Base-by-base conservation (phyloP, 2,329 filamentous ascomycete genomes). In the Epichloe typhina region DNA sequence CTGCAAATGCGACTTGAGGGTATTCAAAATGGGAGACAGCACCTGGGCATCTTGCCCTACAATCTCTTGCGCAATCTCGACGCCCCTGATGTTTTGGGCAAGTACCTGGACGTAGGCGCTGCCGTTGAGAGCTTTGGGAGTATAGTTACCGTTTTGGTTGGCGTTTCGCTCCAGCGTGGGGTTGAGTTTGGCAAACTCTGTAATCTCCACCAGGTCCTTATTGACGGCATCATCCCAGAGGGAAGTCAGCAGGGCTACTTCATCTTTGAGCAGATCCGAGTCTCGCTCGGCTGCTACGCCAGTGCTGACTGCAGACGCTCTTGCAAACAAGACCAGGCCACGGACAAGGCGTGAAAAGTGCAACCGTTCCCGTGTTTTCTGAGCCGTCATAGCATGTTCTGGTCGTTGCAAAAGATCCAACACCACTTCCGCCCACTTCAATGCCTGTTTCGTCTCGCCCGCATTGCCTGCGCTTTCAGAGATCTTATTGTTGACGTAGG, bases 361-460 rank as follows among this genome's bases (percentile, higher is more conserved):
- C 39, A 61, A 48, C 38, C 55, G 55, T 39, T 61, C 50, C 19
- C 53, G 53, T 0, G 52, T 50, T 36, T 54, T 51, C 45, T 48
- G 47, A 53, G 50, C 53, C 8, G 53, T 41, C 2, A 52, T 55
- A 35, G 57, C 51, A 60, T 77, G 75, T 21, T 60, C 62, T 13
- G 68, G 61, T 26, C 70, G 64, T 56, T 76, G 65, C 42, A 79
- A 61, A 79, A 79, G 60, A 44, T 79, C 74, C 50, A 78, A 54
- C 15, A 80, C 62, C 52, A 70, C 61, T 52, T 74, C 68, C 7
- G 67, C 66, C 69, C 72, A 73, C 52, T 61, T 66, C 49, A 74
- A 62, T 2, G 74, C 71, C 61, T 70, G 63, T 40, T 61, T 59
- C 13, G 72, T 72, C 58, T 66, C 57, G 13, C 53, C 56, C 51